Evolutionary conservation across 1,284 basidiomycete species (phyloP), one percentile per base, ranked within the genome.

Genomic region (Ganoderma lucidum): DNA sequence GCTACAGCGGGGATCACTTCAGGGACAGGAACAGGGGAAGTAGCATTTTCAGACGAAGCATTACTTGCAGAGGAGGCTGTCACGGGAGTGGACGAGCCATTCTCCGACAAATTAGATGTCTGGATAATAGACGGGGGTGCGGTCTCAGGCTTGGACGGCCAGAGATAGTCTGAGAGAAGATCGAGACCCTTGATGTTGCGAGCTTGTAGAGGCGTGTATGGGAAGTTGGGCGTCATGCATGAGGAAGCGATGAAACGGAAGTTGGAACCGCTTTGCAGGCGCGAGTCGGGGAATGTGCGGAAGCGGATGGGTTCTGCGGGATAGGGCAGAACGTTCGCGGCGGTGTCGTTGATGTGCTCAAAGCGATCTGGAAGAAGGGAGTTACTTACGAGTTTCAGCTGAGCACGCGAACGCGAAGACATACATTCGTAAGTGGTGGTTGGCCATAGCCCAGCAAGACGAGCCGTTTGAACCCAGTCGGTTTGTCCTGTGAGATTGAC

Each of bases 401-500:
- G 51, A 19, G 39, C n/a, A 28, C 23, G n/a, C 48, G 45, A n/a
- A 15, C 9, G 48, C 14, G 62, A 32, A 3, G 28, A 81, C 84
- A 76, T 69, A 92, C 92, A 94, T 83, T 95, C 90, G 76, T 95
- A 95, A 10, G 82, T 78, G 2, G 91, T 93, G 62, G 83, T 86
- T 0, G 93, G 92, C 89, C 89, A 93, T 2, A 95, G 84, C 28
- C 88, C 85, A 28, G 80, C 75, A 48, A 95, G 75, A 63, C 81
- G 83, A 14, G 86, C 86, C 0, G 89, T 89, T 55, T 83, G 83
- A 2, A 89, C 88, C 91, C 91, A 95, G 77, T 95, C 93, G 28
- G 80, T 78, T 14, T 85, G 83, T 42, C 81, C 77, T 0, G 77
- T 76, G 60, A 90, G 80, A 28, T 79, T 78, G 17, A 90, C 73